Percentiles rank a stretch among this genome's conserved stretches.
Evolutionary conservation across 352 stramenopile species (phyloP).

Genomic region (Plasmopara viticola): DNA sequence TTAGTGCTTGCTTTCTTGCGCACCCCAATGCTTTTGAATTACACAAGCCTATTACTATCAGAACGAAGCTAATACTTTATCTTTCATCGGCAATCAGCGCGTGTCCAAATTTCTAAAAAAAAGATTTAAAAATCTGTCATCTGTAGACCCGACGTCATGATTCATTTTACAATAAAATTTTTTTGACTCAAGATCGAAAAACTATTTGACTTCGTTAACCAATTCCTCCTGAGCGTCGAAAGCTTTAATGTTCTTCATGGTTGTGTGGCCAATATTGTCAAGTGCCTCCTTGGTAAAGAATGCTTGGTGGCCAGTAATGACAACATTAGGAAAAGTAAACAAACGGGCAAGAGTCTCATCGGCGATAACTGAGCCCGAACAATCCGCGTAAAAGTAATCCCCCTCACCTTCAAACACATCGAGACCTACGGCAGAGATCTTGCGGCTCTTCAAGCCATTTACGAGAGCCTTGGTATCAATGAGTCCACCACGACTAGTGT

Average conservation of each 20-base stretch:
- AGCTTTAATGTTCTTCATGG: constrained; percentile 68
- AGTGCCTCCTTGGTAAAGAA: constrained; percentile 79
- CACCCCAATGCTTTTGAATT: no score
- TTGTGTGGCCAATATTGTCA: constrained; percentile 62
- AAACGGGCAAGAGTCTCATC: constrained; percentile 67
- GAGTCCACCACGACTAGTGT: constrained; percentile 83
- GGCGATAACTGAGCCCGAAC: constrained; percentile 55
- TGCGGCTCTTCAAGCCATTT: constrained; percentile 63
- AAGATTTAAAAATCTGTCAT: no score
- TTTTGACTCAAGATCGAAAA: not conserved
- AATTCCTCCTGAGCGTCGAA: constrained; percentile 36
- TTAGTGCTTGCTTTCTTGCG: no score
- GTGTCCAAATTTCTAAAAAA: no score
- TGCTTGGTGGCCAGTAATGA: constrained; percentile 75
- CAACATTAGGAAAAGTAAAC: constrained; percentile 79
- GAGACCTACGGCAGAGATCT: constrained; percentile 71
- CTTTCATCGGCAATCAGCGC: no score
- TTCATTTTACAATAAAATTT: no score
- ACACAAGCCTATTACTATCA: no score
- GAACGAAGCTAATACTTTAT: no score
- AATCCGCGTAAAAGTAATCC: constrained; percentile 75
- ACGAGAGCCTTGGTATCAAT: constrained; percentile 83
- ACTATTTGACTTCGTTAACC: constrained; percentile 51
- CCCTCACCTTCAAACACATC: constrained; percentile 87
- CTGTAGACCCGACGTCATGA: no score